Evolutionary conservation across 2,329 filamentous ascomycete species (phyloP), one percentile per base, ranked within the genome.

Genomic region (Fusarium lyarnte): DNA sequence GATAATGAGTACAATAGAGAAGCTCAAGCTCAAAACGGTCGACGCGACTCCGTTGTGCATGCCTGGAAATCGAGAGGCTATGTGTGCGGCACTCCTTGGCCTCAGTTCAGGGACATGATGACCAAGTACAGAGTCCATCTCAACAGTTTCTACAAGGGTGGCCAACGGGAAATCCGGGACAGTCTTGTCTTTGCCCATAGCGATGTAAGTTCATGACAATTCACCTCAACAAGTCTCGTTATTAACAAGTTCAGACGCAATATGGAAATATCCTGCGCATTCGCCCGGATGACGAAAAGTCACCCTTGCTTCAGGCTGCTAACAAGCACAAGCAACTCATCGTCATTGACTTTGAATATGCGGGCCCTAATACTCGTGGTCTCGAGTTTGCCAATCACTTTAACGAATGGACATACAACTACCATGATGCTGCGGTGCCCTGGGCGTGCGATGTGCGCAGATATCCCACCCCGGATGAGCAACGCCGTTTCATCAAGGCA

Each of bases 271-370:
- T 99, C 70, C 90, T 99, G 54, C 94, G 95, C 41, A 82, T 91
- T 54, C 85, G 85, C 6, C 89, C 89, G 5, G 87, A 90, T 61
- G 87, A 90, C 80, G 89, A 94, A 74, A 92, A 94, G 76, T 98
- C 95, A 1, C 96, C 95, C 1, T 88, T 98, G 12, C 87, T 98
- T 16, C 89, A 96, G 54, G 94, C 96, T 0, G 91, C 93, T 65
- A 98, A 98, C 82, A 91, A 95, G 75, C 96, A 99, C 84, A 98
- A 97, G 82, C 95, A 97, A 82, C 89, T 99, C 19, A 89, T 98
- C 21, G 96, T 99, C 72, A 99, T 99, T 78, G 96, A 99, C 81
- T 99, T 99, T 78, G 96, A 99, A 79, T 99, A 99, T 79, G 93
- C 96, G 3, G 95, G 92, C 5, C 94, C 95, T 63, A 99, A 98